A percentile compares a stretch with the other conserved stretches of the same genome.
phyloP scores from a whole-genome alignment of 345 rosid species.

The Theobroma cacao region DNA sequence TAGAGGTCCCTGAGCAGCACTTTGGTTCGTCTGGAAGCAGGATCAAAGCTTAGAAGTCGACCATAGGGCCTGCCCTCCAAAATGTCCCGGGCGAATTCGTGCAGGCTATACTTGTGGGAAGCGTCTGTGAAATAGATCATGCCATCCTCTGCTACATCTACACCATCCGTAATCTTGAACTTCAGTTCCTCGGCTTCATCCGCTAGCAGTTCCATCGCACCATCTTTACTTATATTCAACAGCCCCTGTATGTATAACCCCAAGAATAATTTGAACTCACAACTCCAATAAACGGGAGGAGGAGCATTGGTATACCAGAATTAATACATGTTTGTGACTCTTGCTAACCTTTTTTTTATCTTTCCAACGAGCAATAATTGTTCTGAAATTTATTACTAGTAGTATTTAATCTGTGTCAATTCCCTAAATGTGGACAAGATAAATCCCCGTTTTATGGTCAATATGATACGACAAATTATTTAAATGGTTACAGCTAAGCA shows the following conservation, averaged over 20 bases:
- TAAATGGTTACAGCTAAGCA: too few species aligned
- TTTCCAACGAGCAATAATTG: too few species aligned
- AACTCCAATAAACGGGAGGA: too few species aligned
- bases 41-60: conserved; percentile 57
- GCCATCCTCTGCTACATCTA: conserved; percentile 64
- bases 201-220: conserved; percentile 43
- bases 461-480: too few species aligned
- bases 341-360: too few species aligned
- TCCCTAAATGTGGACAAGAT: too few species aligned
- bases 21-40: conserved; percentile 33
- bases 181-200: conserved; percentile 57
- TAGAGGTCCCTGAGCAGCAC: conserved; percentile 50
- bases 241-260: conserved; percentile 71
- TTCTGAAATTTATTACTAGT: too few species aligned
- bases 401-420: too few species aligned
- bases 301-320: too few species aligned
- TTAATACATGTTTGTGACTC: too few species aligned
- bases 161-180: conserved; percentile 59
- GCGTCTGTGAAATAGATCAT: conserved; percentile 76
- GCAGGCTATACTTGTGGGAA: conserved; percentile 41
- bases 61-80: conserved; percentile 74
- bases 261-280: too few species aligned
- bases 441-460: too few species aligned
- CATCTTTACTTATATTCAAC: conserved; percentile 43
- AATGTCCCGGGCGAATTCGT: conserved; percentile 27